phyloP scores from a whole-genome alignment of 2,329 filamentous ascomycete genomes.

The Esteya vermicola region DNA sequence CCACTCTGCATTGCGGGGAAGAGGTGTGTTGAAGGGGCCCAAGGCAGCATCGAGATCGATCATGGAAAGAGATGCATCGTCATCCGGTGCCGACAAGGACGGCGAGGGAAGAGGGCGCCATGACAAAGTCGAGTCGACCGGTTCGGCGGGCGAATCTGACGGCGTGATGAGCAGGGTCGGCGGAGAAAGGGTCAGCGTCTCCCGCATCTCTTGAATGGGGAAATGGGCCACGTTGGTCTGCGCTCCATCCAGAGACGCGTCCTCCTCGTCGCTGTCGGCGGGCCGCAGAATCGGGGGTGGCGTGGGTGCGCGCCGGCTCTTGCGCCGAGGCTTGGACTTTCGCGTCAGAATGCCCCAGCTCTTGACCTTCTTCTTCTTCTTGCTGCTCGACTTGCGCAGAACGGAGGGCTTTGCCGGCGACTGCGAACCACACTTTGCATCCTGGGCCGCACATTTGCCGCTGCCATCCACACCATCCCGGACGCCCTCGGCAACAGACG shows the following conservation, averaged over 20 bases:
- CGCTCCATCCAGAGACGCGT: too few species aligned
- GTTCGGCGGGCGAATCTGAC: conserved; percentile 17
- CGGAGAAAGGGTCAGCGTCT: background rate
- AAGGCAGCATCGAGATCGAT: conserved; percentile 92
- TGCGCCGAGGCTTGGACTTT: conserved; percentile 39
- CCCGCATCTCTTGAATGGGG: conserved; percentile 10
- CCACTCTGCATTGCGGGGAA: conserved; percentile 48
- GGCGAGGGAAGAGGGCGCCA: conserved; percentile 23
- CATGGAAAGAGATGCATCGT: conserved; percentile 61
- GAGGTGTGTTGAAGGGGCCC: conserved; percentile 78
- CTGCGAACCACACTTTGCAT: background rate
- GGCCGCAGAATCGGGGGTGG: conserved; percentile 23
- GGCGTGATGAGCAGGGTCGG: conserved; percentile 26
- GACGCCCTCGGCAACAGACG: conserved; percentile 8
- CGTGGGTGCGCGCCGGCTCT: conserved; percentile 30
- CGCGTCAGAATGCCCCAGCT: conserved; percentile 52
- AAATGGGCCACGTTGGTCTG: too few species aligned
- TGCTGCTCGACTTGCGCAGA: conserved; percentile 19
- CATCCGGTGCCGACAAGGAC: conserved; percentile 24
- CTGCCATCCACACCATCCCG: too few species aligned
- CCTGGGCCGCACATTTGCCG: background rate
- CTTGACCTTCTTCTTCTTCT: conserved; percentile 63
- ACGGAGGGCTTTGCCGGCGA: conserved; percentile 13
- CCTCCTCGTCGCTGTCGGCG: conserved; percentile 16
- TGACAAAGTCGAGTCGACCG: conserved; percentile 8